Evolutionary conservation across 192 early-diverging fungal species (phyloP).

Genomic region (Gryganskiella cystojenkinii): DNA sequence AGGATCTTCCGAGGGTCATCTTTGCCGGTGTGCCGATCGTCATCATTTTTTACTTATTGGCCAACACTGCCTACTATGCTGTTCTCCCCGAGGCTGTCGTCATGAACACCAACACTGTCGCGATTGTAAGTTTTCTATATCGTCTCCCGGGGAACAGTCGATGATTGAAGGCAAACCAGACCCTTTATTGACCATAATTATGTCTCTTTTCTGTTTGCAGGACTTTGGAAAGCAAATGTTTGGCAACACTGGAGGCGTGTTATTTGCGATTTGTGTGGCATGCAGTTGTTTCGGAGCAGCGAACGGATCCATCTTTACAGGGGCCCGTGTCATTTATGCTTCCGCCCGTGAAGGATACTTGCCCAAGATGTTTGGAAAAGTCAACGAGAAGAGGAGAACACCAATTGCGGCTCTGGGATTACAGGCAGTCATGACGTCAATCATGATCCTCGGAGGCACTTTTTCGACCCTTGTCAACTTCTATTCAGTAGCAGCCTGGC

Average conservation of each 20-base stretch:
- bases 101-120: constrained; percentile 71
- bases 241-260: constrained; percentile 70
- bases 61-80: constrained; percentile 85
- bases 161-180: too few species aligned
- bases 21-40: constrained; percentile 78
- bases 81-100: constrained; percentile 78
- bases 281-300: constrained; percentile 79
- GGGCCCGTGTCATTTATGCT: constrained; percentile 75
- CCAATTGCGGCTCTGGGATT: constrained; percentile 74
- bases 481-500: constrained; percentile 81
- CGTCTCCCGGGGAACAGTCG: too few species aligned
- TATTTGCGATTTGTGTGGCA: constrained; percentile 79
- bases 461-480: constrained; percentile 81
- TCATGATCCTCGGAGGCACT: constrained; percentile 73
- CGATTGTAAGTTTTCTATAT: constrained; percentile 49
- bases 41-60: constrained; percentile 78
- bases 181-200: too few species aligned
- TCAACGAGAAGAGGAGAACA: constrained; percentile 66
- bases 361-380: constrained; percentile 74
- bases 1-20: constrained; percentile 84
- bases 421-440: constrained; percentile 66
- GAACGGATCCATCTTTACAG: constrained; percentile 83
- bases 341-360: constrained; percentile 73
- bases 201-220: constrained; percentile 31
- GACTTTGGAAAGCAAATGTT: constrained; percentile 81